Conservation (phyloP, 139 green algal genomes). For the Coelastrella sp. region DNA sequence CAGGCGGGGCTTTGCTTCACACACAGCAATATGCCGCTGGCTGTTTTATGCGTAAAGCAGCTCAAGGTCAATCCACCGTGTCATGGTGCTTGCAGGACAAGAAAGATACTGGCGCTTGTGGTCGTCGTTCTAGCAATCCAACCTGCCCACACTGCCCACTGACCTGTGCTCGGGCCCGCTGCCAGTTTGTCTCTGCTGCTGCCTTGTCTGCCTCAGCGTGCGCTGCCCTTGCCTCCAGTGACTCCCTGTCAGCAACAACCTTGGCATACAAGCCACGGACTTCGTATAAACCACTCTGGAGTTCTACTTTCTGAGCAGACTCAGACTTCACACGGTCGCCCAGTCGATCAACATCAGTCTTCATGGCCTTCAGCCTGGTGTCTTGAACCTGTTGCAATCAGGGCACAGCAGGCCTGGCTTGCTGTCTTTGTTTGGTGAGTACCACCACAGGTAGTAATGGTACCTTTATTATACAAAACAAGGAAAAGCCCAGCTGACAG, state of each 20-base stretch:
- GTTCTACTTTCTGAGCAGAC: constrained; percentile 21
- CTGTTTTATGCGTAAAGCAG: background rate
- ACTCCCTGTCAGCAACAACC: constrained; percentile 40
- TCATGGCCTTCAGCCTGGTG: constrained; percentile 9
- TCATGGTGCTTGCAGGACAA: background rate
- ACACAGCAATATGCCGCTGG: background rate
- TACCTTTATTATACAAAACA: background rate
- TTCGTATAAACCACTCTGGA: constrained; percentile 36
- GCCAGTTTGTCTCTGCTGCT: constrained; percentile 26
- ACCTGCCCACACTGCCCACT: background rate
- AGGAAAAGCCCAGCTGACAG: background rate
- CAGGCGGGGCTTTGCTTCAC: background rate
- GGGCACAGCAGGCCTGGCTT: background rate
- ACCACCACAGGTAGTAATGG: background rate
- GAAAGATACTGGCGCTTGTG: background rate
- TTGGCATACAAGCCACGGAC: constrained; percentile 45
- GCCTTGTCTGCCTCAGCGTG: constrained; percentile 32
- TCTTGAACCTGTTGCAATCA: constrained; percentile 35
- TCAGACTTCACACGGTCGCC: constrained; percentile 36
- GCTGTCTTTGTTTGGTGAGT: background rate
- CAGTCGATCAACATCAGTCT: background rate
- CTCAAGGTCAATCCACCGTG: background rate
- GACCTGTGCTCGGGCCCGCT: constrained; percentile 32
- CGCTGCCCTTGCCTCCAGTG: constrained; percentile 25
- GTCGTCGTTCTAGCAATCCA: background rate